Percentiles rank a stretch among this genome's conserved stretches.
Evolutionary conservation across 2,329 filamentous ascomycete species (phyloP).

Genomic region (Aspergillus tubingensis): DNA sequence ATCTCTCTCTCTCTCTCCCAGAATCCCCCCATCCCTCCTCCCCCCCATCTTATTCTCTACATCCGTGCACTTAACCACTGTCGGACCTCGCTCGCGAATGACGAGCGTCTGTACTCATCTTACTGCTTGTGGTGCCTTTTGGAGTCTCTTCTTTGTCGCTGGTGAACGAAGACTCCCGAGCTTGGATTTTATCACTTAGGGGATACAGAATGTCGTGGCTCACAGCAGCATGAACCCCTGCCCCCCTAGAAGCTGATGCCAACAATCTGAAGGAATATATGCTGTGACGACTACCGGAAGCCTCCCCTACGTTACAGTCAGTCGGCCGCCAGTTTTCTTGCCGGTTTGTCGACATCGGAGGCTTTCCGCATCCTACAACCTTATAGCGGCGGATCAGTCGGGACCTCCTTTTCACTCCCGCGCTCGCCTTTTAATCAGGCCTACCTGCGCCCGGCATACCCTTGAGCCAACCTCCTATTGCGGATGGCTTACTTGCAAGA

Average conservation of each 20-base stretch:
- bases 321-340: neutral
- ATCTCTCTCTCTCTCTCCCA: neutral
- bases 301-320: neutral
- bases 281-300: neutral
- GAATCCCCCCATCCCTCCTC: neutral
- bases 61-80: neutral
- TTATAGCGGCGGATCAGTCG: constrained; percentile 11
- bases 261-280: neutral
- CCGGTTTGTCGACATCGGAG: neutral
- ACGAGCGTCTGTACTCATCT: neutral
- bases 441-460: neutral
- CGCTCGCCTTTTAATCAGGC: neutral
- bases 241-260: neutral
- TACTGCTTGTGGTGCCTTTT: neutral
- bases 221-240: constrained; percentile 22
- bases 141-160: neutral
- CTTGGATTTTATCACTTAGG: neutral
- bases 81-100: neutral
- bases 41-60: neutral
- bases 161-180: neutral
- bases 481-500: constrained; percentile 33
- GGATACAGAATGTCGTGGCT: constrained; percentile 18
- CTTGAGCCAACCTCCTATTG: neutral
- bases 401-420: constrained; percentile 8
- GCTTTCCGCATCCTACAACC: constrained; percentile 1